phyloP scores from a whole-genome alignment of 2,329 filamentous ascomycete species.

The Stemphylium beticola region DNA sequence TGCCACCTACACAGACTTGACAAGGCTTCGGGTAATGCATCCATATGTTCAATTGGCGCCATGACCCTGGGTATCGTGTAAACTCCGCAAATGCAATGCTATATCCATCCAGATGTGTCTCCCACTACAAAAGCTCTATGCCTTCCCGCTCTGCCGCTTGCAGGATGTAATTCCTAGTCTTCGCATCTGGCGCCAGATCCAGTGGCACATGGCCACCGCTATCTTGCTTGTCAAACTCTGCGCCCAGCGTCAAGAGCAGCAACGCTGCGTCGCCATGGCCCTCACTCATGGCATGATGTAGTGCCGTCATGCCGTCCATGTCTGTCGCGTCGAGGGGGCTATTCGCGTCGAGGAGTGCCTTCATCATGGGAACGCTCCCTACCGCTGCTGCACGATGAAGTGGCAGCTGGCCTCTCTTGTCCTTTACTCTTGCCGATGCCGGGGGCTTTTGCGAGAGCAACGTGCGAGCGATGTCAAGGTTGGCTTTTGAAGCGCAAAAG shows the following conservation, averaged over 20 bases:
- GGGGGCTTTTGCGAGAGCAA: slow-evolving; percentile 70
- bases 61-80: slow-evolving; percentile 18
- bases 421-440: slow-evolving; percentile 79
- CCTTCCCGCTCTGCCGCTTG: slow-evolving; percentile 83
- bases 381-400: slow-evolving; percentile 91
- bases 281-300: slow-evolving; percentile 85
- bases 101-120: background rate
- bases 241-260: slow-evolving; percentile 80
- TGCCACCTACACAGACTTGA: background rate
- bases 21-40: background rate
- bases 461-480: slow-evolving; percentile 78
- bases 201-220: slow-evolving; percentile 73
- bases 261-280: slow-evolving; percentile 81
- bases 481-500: slow-evolving; percentile 88
- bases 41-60: background rate
- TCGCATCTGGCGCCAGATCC: slow-evolving; percentile 83
- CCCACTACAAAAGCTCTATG: slow-evolving; percentile 62
- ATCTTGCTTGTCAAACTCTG: slow-evolving; percentile 80
- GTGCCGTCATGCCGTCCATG: slow-evolving; percentile 79
- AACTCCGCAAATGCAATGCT: slow-evolving; percentile 14
- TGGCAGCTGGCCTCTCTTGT: slow-evolving; percentile 86
- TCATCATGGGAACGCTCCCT: slow-evolving; percentile 86
- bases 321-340: slow-evolving; percentile 88
- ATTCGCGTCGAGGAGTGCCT: slow-evolving; percentile 75
- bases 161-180: slow-evolving; percentile 79